phyloP scores from a whole-genome alignment of 805 yeast species.

The Spathaspora arborariae region DNA sequence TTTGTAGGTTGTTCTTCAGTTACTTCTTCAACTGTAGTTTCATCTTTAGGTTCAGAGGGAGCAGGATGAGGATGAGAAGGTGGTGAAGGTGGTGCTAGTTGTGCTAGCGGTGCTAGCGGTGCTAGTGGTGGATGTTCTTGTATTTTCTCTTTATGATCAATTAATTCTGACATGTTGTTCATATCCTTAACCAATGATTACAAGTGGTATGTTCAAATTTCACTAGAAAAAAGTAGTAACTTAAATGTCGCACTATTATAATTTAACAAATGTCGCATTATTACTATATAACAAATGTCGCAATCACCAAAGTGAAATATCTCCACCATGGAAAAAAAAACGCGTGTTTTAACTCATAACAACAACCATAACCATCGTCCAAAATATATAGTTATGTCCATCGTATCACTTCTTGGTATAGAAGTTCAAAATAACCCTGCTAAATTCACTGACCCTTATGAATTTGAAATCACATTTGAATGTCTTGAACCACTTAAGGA shows the following conservation, averaged over 20 bases:
- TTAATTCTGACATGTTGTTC: too few species aligned
- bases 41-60: too few species aligned
- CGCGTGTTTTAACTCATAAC: neutral
- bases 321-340: neutral
- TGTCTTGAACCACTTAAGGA: conserved; percentile 89
- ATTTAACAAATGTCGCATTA: neutral
- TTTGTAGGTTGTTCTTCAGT: conserved; percentile 4
- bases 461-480: conserved; percentile 96
- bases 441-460: conserved; percentile 86
- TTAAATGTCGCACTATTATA: neutral
- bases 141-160: neutral
- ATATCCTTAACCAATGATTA: too few species aligned
- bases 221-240: neutral
- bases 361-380: neutral
- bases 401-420: conserved; percentile 87
- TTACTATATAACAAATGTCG: too few species aligned
- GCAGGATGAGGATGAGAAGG: too few species aligned
- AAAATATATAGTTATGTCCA: conserved; percentile 57
- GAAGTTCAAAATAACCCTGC: conserved; percentile 95
- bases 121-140: too few species aligned
- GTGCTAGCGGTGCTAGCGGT: too few species aligned
- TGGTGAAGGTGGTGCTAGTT: too few species aligned
- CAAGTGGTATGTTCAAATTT: too few species aligned
- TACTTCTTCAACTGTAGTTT: neutral
- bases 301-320: too few species aligned